Evolutionary conservation across 345 rosid genomes (phyloP).

Genomic region (Eucalyptus shirleyi): DNA sequence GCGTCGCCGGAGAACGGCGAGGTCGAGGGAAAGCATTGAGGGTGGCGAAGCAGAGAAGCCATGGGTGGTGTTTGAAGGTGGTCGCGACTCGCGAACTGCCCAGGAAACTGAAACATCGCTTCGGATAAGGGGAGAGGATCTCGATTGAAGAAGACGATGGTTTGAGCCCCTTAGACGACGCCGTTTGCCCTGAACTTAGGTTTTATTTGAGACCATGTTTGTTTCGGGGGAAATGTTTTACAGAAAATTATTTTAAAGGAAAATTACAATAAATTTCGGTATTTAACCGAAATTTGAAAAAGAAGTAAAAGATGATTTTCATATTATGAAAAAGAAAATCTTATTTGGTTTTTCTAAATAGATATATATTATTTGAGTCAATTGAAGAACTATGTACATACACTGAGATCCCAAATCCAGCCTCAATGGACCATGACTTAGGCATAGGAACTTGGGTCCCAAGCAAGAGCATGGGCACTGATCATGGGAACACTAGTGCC

Average conservation of each 20-base stretch:
- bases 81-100: not conserved
- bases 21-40: conserved; percentile 40
- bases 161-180: not conserved
- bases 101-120: not conserved
- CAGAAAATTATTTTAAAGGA: not conserved
- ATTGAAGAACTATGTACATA: accelerated
- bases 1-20: conserved; percentile 12
- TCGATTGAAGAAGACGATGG: not conserved
- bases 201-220: not conserved
- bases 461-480: not conserved
- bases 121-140: not conserved
- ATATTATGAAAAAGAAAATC: not conserved
- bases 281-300: not conserved
- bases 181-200: not conserved
- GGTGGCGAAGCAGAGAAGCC: not conserved
- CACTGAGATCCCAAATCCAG: accelerated
- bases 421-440: accelerated
- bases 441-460: not conserved
- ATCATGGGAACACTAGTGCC: not conserved
- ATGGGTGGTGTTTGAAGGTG: not conserved
- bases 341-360: too few species aligned
- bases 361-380: too few species aligned
- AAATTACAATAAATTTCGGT: too few species aligned
- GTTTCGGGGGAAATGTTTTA: not conserved
- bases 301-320: not conserved